phyloP scores from a whole-genome alignment of 768 basidiomycete species.

The Lentinula edodes region DNA sequence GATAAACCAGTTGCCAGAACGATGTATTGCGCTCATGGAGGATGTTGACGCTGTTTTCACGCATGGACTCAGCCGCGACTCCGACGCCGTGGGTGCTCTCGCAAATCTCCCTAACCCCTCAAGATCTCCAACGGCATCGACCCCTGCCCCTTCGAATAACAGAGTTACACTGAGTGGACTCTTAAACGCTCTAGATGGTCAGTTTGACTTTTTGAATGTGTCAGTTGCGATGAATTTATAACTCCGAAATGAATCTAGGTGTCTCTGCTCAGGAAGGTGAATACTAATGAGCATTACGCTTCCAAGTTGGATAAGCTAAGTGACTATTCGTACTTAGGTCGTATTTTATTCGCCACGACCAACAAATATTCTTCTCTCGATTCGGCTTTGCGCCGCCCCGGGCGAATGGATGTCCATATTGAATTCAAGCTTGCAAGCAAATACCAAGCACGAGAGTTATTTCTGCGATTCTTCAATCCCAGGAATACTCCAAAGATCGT shows the following conservation, averaged over 20 bases:
- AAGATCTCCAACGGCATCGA: background rate
- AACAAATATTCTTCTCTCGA: constrained; percentile 70
- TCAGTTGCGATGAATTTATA: too few species aligned
- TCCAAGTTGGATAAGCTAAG: too few species aligned
- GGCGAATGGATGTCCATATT: constrained; percentile 76
- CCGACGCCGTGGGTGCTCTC: constrained; percentile 3
- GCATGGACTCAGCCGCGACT: constrained; percentile 35
- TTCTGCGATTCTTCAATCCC: constrained; percentile 62
- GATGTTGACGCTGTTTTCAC: constrained; percentile 79
- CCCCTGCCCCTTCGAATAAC: constrained; percentile 13
- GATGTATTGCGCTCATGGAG: constrained; percentile 76
- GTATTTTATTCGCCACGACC: constrained; percentile 69
- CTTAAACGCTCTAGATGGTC: constrained; percentile 72
- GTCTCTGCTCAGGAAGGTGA: constrained; percentile 73
- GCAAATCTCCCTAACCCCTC: background rate
- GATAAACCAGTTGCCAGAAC: constrained; percentile 58
- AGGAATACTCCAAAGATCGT: constrained; percentile 18
- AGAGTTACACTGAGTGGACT: constrained; percentile 66
- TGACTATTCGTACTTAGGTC: too few species aligned
- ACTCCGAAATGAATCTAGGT: background rate
- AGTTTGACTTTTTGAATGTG: background rate
- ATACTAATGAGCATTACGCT: too few species aligned
- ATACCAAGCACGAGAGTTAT: constrained; percentile 63
- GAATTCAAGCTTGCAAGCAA: constrained; percentile 72
- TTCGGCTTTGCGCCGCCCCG: constrained; percentile 69